Evolutionary conservation across 2,329 filamentous ascomycete genomes (phyloP), one percentile per base, ranked within the genome.

Genomic region (Colletotrichum sublineola): DNA sequence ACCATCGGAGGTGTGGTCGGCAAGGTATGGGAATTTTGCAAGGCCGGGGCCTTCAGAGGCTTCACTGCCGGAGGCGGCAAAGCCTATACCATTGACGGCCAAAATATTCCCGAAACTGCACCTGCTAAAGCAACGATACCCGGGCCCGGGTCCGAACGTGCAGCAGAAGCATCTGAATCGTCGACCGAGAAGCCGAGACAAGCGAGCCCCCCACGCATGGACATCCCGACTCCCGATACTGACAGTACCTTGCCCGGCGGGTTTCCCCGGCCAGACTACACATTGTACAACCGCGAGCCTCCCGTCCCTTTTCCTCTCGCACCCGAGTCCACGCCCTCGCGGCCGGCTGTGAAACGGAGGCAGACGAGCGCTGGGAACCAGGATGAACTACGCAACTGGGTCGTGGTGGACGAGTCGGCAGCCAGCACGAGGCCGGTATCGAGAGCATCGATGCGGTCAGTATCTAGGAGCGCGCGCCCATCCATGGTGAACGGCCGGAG

Each of bases 1-100:
- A 86, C 92, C 0, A 86, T 94, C 9, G 90, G 90, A 1, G 90
- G 87, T 38, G 89, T 93, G 4, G 89, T 93, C 1, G 93, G 94
- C 24, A 96, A 92, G 77, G 90, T 97, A 0, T 95, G 94, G 88
- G 89, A 95, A 76, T 96, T 97, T 77, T 97, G 95, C 84, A 93
- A 86, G 80, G 84, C 85, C 0, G 90, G 88, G 11, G 89, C 93
- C 0, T 97, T 98, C 78, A 88, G 89, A 67, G 95, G 95, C 0
- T 98, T 98, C 80, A 91, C 95, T 74, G 94, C 95, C 15, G 96
- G 95, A 9, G 94, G 93, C 3, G 96, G 95, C 11, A 86, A 86
- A 72, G 91, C 90, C 36, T 97, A 95, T 78, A 84, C 88, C 8
- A 83, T 94, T 14, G 71, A 74, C 36, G 73, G 73, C 15, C 73